Evolutionary conservation across 2,329 filamentous ascomycete genomes (phyloP), one percentile per base, ranked within the genome.

Genomic region (Botrytis cinerea): DNA sequence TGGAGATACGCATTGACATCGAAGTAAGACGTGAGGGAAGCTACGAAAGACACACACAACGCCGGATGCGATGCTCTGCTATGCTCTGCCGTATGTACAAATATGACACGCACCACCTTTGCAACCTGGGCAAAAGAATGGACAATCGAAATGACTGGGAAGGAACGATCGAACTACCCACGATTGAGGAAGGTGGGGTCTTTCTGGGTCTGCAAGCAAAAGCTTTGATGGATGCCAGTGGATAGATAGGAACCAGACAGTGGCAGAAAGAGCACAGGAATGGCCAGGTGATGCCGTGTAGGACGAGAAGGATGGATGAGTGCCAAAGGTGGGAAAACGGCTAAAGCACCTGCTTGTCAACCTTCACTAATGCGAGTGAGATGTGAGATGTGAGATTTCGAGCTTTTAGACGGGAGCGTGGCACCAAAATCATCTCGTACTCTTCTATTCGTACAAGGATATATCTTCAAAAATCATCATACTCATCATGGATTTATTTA

Each of bases 1-100:
- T 78, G 54, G 78, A 74, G 75, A 78, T 72, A 78, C 78, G 79
- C 79, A 81, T 81, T 78, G 78, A 75, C 74, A 64, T 35, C 18
- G 54, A 43, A 75, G 57, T 32, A 51, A 40, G 54, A 67, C 59
- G 38, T 64, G 61, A 68, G 64, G 35, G 32, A 28, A 61, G 59
- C 59, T 35, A 62, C 20, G 38, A 62, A 46, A 28, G 14, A 51
- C 48, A 14, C 10, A 66, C 43, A 66, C 43, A 25, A 66, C 62
- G 48, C 46, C 64, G 46, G 54, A 40, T 67, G 45, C 45, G 38
- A n/a, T 66, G 43, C 25, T 64, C 1, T 46, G 43, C 18, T 46
- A 25, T 45, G 40, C 40, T 32, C 22, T 66, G 28, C 28, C 45
- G 63, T 57, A 43, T 43, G 35, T 68, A 28, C 48, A 28, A 43